Conservation (phyloP, 2,329 filamentous ascomycete genomes). For the Calonectria hawksworthii region DNA sequence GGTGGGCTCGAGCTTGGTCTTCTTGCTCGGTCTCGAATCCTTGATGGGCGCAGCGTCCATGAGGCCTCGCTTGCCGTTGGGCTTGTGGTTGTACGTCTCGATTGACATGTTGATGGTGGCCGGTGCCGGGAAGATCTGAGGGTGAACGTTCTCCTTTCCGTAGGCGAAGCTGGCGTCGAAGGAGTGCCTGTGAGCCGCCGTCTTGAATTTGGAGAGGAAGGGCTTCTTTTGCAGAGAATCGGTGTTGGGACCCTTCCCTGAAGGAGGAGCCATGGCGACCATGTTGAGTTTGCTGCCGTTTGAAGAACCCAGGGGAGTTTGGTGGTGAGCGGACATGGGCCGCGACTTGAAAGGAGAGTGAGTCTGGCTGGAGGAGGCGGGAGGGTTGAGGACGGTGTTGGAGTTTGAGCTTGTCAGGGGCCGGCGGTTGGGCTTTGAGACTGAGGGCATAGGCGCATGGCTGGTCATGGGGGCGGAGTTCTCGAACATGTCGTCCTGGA, state of each 20-base stretch:
- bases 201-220: constrained; percentile 71
- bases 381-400: constrained; percentile 78
- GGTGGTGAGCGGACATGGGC: constrained; percentile 73
- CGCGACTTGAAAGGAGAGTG: constrained; percentile 79
- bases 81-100: constrained; percentile 67
- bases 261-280: constrained; percentile 76
- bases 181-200: constrained; percentile 66
- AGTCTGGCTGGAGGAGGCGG: constrained; percentile 64
- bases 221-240: constrained; percentile 80
- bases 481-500: constrained; percentile 65
- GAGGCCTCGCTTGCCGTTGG: constrained; percentile 71
- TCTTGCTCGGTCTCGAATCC: constrained; percentile 78
- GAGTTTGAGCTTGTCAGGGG: constrained; percentile 66
- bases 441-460: constrained; percentile 69
- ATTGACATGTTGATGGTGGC: constrained; percentile 63
- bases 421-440: constrained; percentile 62
- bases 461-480: constrained; percentile 64
- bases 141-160: constrained; percentile 71
- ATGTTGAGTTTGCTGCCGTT: constrained; percentile 75
- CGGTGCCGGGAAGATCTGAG: constrained; percentile 64
- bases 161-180: constrained; percentile 56
- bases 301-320: constrained; percentile 68
- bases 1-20: constrained; percentile 70
- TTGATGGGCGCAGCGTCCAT: constrained; percentile 82
- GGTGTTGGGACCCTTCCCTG: constrained; percentile 66